Base-by-base conservation (phyloP, 176 grass and related monocot species). In the Avena sativa region DNA sequence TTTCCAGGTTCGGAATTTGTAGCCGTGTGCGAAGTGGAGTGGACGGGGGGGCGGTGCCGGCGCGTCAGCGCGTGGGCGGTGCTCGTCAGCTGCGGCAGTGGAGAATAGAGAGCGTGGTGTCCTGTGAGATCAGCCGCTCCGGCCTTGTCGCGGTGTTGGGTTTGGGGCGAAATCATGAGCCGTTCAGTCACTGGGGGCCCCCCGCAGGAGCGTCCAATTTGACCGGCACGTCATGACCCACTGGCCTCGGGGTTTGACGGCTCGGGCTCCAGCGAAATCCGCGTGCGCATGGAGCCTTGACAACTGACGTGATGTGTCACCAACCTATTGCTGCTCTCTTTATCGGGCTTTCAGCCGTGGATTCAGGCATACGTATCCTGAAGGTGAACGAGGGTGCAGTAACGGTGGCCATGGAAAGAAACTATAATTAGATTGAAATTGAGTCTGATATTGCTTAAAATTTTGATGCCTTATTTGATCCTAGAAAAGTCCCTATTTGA, bases 11-110 rank as follows among this genome's bases (percentile, higher is more conserved):
- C 0, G 74, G 19, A 78, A 36, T 64, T 64, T 76, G 71, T 49
- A 84, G 26, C 3, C 25, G 57, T n/a, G 83, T 0, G 38, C 16
- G 84, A 14, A 44, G 84, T 71, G 84, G 62, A 86, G 84, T 86
- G 50, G 84, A 71, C 9, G 19, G 55, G 55, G 40, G 40, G 38
- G 38, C 5, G 38, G 40, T 7, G 40, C 6, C 40, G 40, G 5
- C 40, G 40, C 11, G 79, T 53, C 32, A 34, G 32, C 23, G 28
- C 11, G 79, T 53, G 48, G 16, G n/a, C 12, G 60, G 30, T 53
- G 60, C 7, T 50, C 60, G 59, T 77, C 72, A 11, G 83, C 36
- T n/a, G 83, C 16, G 25, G 72, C 12, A 66, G 44, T 43, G 83
- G 58, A 63, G 58, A 59, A 6, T 2, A 6, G 38, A 20, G 82